Percentiles rank a stretch among this genome's conserved stretches.
Conservation (phyloP, 2,329 filamentous ascomycete genomes). For the Fusarium neocosmosporiellum region DNA sequence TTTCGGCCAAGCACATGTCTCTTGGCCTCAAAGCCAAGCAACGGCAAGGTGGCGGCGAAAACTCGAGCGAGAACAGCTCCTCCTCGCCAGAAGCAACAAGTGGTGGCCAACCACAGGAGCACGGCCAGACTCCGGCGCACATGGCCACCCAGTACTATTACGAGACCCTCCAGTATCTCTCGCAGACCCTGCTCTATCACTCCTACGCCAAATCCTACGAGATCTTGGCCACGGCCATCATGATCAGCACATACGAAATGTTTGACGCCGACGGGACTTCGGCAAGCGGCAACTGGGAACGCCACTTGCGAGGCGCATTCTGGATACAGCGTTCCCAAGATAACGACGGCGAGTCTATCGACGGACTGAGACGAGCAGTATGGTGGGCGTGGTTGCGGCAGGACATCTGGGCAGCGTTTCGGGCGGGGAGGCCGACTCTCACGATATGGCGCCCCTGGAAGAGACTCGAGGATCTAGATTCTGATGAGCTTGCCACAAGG, state of each 20-base stretch:
- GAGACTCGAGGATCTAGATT: slow-evolving; percentile 57
- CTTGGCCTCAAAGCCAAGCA: not conserved
- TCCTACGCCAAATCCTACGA: slow-evolving; percentile 68
- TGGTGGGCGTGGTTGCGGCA: slow-evolving; percentile 76
- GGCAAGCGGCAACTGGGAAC: slow-evolving; percentile 62
- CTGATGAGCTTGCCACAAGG: slow-evolving; percentile 64
- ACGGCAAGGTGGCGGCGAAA: not conserved
- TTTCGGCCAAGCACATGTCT: slow-evolving; percentile 14
- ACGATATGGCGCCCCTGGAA: slow-evolving; percentile 68
- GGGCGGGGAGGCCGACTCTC: slow-evolving; percentile 65
- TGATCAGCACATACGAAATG: slow-evolving; percentile 75
- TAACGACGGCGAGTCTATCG: slow-evolving; percentile 65
- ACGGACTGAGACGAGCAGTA: slow-evolving; percentile 65
- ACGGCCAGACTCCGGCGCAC: not conserved
- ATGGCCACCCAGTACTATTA: slow-evolving; percentile 64
- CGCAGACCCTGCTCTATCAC: slow-evolving; percentile 66
- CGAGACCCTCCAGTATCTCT: slow-evolving; percentile 70
- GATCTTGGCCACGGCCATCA: slow-evolving; percentile 67
- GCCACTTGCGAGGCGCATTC: slow-evolving; percentile 72
- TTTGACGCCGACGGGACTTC: slow-evolving; percentile 58
- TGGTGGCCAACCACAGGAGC: not conserved
- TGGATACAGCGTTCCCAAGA: slow-evolving; percentile 73
- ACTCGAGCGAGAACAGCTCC: not conserved
- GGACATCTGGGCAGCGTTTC: slow-evolving; percentile 72
- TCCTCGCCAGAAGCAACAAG: not conserved